Evolutionary conservation across 768 basidiomycete species (phyloP).

Genomic region (Xerocomus brunneocitrinus): DNA sequence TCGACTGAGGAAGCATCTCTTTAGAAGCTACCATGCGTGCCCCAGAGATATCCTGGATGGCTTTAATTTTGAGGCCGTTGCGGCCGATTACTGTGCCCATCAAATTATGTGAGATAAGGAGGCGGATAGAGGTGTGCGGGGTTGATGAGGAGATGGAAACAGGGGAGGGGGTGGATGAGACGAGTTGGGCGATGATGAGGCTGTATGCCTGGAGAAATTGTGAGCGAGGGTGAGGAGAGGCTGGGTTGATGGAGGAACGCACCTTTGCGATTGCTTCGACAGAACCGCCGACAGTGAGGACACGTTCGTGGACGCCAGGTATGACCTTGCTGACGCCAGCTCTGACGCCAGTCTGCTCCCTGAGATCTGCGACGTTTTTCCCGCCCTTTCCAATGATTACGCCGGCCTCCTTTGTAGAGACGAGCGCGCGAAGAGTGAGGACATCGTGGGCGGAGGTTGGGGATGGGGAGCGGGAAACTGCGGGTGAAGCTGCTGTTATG

Average conservation of each 20-base stretch:
- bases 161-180: constrained; percentile 71
- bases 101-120: constrained; percentile 97
- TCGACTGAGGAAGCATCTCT: constrained; percentile 98
- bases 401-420: constrained; percentile 95
- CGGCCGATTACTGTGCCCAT: constrained; percentile 99
- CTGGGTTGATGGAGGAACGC: constrained; percentile 12
- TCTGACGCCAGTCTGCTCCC: constrained; percentile 94
- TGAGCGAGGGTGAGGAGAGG: constrained; percentile 2
- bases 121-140: constrained; percentile 83
- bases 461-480: constrained; percentile 70
- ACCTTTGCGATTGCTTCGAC: constrained; percentile 94
- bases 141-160: constrained; percentile 62
- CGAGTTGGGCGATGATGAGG: constrained; percentile 89
- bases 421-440: constrained; percentile 89
- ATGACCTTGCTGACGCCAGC: constrained; percentile 99
- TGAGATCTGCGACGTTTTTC: constrained; percentile 95
- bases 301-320: constrained; percentile 94
- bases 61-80: constrained; percentile 95
- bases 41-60: constrained; percentile 93
- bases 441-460: constrained; percentile 61
- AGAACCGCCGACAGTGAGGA: constrained; percentile 88
- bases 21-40: constrained; percentile 98
- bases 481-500: constrained; percentile 44
- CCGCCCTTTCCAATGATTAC: constrained; percentile 97
- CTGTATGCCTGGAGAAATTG: constrained; percentile 72